phyloP scores from a whole-genome alignment of 2,329 filamentous ascomycete genomes.

The Penicillium rolfsii region DNA sequence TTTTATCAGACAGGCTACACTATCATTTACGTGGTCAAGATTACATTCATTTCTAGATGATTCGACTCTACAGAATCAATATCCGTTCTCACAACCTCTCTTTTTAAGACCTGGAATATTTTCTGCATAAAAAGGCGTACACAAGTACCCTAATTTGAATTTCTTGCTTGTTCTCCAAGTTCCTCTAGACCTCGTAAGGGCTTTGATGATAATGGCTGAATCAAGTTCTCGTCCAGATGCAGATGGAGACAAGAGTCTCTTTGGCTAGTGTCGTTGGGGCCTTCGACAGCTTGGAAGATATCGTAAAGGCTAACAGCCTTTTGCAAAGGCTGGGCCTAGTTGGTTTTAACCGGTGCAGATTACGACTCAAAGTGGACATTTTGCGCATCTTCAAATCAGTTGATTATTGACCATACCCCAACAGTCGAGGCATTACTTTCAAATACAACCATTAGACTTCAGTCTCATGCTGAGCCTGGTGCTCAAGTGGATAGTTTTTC shows the following conservation, averaged over 20 bases:
- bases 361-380: not conserved
- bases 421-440: constrained; percentile 12
- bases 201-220: not conserved
- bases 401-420: constrained; percentile 3
- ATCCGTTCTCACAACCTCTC: not conserved
- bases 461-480: constrained; percentile 7
- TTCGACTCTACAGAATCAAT: not conserved
- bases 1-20: not conserved
- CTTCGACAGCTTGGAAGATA: not conserved
- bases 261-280: too few relatives aligned
- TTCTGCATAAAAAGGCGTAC: not conserved
- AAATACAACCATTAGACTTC: constrained; percentile 13
- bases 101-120: not conserved
- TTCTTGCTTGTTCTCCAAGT: not conserved
- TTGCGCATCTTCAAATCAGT: not conserved
- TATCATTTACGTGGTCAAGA: too few relatives aligned
- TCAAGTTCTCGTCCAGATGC: not conserved
- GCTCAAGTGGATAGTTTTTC: constrained; percentile 11
- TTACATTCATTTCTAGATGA: rapidly evolving
- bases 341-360: too few relatives aligned
- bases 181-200: not conserved
- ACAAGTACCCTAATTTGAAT: not conserved
- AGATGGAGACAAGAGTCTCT: too few relatives aligned
- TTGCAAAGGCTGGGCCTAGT: not conserved
- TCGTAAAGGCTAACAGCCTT: too few relatives aligned